Base-by-base conservation (phyloP, 202 grass and related monocot genomes). In the Carex arenaria region DNA sequence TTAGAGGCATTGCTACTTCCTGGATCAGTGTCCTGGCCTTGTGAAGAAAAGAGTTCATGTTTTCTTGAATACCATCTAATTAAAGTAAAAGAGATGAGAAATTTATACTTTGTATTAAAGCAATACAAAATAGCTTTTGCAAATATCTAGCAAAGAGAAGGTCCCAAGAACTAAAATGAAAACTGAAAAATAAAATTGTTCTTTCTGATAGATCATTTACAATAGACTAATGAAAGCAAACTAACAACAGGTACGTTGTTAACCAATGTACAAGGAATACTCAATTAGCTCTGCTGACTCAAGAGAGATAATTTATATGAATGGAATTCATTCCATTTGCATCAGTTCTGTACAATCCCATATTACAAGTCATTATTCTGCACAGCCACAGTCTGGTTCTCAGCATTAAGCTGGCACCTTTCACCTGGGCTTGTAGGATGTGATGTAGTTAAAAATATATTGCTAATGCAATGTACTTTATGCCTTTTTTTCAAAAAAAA, bases 1-100 rank as follows among this genome's bases (percentile, higher is more conserved):
- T 57, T 64, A 87, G 60, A 51, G 85, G 88, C 61, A 86, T 61
- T 69, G 88, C 82, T 56, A 83, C 92, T 77, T 88, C 91, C 28
- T 79, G 61, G 62, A 98, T 72, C 53, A 88, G 74, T 53, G 90
- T 83, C 85, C 69, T 87, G 30, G 91, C 92, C 59, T 88, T 87
- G 71, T 90, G 90, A 65, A 98, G 70, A 91, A 93, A 95, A 23
- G 89, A 95, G 60, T 88, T 82, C 76, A 98, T 60, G 70, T 82
- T 85, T 73, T 93, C 80, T 87, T 93, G 91, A 82, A 90, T 88
- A 69, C 83, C 89, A 85, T 84, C 95, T 98, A 86, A 64, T 49
- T 49, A 70, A n/a, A 56, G 15, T 47, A 15, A 68, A 80, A 3
- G 1, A 54, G 7, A 87, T 49, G 55, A 71, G 75, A 47, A 80